These are phyloP conservation scores for Curvularia lunata DNA, from an alignment of 2,329 filamentous ascomycete species.

Conservation along the genomic window DNA sequence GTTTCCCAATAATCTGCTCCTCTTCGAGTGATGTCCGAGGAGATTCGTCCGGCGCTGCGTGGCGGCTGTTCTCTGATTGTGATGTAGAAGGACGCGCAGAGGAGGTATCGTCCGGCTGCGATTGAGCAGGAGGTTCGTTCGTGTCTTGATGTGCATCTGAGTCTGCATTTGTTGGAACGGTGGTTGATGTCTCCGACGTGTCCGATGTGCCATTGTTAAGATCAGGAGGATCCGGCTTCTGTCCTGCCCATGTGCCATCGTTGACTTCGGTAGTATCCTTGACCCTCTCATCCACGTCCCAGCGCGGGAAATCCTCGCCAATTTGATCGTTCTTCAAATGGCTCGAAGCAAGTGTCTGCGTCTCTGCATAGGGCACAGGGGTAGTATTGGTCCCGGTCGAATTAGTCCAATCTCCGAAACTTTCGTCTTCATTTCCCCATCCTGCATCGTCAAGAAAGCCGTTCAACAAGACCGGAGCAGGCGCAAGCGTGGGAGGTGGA, in stretches of 20 bases:
- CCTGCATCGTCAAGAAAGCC: slow-evolving; percentile 47
- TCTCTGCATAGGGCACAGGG: slow-evolving; percentile 6
- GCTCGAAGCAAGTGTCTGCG: slow-evolving; percentile 3
- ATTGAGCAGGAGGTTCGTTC: slow-evolving; percentile 9
- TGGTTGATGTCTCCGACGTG: slow-evolving; percentile 42
- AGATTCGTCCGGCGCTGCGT: slow-evolving; percentile 40
- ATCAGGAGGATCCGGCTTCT: slow-evolving; percentile 15
- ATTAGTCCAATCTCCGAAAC: slow-evolving; percentile 39
- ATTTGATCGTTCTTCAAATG: background rate
- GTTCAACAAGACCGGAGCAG: slow-evolving; percentile 31
- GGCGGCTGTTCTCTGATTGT: slow-evolving; percentile 46
- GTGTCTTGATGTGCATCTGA: slow-evolving; percentile 7
- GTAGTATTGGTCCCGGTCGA: slow-evolving; percentile 15
- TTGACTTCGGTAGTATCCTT: background rate
- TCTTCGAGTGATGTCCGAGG: slow-evolving; percentile 49
- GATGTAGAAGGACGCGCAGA: slow-evolving; percentile 47
- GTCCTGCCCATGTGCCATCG: slow-evolving; percentile 21
- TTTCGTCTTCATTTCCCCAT: slow-evolving; percentile 45
- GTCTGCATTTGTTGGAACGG: slow-evolving; percentile 36
- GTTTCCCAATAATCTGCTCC: slow-evolving; percentile 5
- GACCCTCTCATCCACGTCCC: slow-evolving; percentile 7
- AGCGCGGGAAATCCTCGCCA: slow-evolving; percentile 4
- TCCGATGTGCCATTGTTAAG: slow-evolving; percentile 34
- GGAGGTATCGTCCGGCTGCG: slow-evolving; percentile 35
- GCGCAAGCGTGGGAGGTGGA: slow-evolving; percentile 20